Evolutionary conservation across 306 rosid species (phyloP), one percentile per base, ranked within the genome.

Genomic region (Castanospermum australe): DNA sequence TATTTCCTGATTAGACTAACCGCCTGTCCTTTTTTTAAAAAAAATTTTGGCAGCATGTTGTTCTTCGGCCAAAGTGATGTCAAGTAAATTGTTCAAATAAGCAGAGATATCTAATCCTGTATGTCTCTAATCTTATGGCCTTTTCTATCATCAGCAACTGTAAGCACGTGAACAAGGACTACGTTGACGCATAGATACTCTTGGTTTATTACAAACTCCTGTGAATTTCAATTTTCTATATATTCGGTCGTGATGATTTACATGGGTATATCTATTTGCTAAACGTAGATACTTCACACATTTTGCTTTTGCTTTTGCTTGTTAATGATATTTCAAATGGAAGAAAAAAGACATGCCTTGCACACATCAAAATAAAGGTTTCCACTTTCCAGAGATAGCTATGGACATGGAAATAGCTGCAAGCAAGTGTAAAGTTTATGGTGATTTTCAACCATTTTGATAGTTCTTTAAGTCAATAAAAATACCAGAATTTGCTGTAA

Each of bases 1-100:
- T 51, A 38, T 63, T 54, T 75, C 20, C 48, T 28, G 20, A 20
- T 78, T 30, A 60, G 63, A 75, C 44, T 72, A 55, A 75, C 75
- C 6, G 51, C 44, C 17, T 14, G 9, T 17, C 3, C 14, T 14
- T 8, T 81, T 67, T 84, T 50, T 67, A 1, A n/a, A n/a, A n/a
- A n/a, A n/a, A n/a, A n/a, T 76, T 75, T 71, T 86, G 71, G 87
- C 93, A 94, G 98, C 97, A 89, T 81, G 94, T 92, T 74, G 89
- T 92, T 73, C 90, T 92, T 60, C 73, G 75, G 80, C 86, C 83
- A 80, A 70, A 38, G 62, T 85, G 84, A 87, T 44, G 88, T 75
- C 82, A 10, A 28, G 76, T 74, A 20, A 67, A 6, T 77, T 45
- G 39, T 48, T 66, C 76, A 38, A 65, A 21, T 79, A 81, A 70